Evolutionary conservation across 1,139 yeast genomes (phyloP).

Genomic region (Casaregolazyma suthepensis): DNA sequence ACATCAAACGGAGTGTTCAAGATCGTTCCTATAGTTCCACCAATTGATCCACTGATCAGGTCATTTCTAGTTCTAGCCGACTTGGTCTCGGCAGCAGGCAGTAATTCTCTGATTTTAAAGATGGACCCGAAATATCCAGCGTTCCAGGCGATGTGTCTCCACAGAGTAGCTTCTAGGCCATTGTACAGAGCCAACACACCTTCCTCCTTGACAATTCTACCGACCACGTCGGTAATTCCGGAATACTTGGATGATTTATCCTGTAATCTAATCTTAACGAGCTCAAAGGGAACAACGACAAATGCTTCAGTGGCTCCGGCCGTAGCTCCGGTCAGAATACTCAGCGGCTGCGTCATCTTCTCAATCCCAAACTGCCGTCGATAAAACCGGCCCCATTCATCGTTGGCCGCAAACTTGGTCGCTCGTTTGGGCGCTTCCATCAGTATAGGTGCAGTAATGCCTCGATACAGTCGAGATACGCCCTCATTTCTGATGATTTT

Average conservation of each 20-base stretch:
- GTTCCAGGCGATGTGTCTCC: slow-evolving; percentile 97
- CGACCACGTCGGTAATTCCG: slow-evolving; percentile 80
- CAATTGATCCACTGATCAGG: slow-evolving; percentile 85
- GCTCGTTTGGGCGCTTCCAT: slow-evolving; percentile 99
- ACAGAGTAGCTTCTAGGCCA: slow-evolving; percentile 92
- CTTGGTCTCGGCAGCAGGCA: slow-evolving; percentile 69
- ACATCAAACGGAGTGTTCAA: slow-evolving; percentile 97
- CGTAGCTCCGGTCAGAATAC: slow-evolving; percentile 91
- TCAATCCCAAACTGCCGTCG: slow-evolving; percentile 62
- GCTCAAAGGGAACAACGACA: slow-evolving; percentile 95
- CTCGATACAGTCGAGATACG: slow-evolving; percentile 69
- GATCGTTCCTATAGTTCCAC: slow-evolving; percentile 94
- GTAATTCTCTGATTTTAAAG: slow-evolving; percentile 70
- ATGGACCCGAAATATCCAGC: slow-evolving; percentile 97
- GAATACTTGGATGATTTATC: slow-evolving; percentile 77
- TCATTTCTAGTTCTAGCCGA: slow-evolving; percentile 79
- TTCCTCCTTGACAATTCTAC: slow-evolving; percentile 61
- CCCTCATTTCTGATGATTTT: slow-evolving; percentile 89
- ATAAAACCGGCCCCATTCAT: slow-evolving; percentile 91
- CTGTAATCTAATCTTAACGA: slow-evolving; percentile 80
- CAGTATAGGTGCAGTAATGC: slow-evolving; percentile 90
- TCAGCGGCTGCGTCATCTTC: slow-evolving; percentile 72
- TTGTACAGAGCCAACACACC: slow-evolving; percentile 84
- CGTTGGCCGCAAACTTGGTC: slow-evolving; percentile 96
- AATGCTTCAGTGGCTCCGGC: slow-evolving; percentile 97